Base-by-base conservation (phyloP, 2,329 filamentous ascomycete species). In the Fusarium continuum region DNA sequence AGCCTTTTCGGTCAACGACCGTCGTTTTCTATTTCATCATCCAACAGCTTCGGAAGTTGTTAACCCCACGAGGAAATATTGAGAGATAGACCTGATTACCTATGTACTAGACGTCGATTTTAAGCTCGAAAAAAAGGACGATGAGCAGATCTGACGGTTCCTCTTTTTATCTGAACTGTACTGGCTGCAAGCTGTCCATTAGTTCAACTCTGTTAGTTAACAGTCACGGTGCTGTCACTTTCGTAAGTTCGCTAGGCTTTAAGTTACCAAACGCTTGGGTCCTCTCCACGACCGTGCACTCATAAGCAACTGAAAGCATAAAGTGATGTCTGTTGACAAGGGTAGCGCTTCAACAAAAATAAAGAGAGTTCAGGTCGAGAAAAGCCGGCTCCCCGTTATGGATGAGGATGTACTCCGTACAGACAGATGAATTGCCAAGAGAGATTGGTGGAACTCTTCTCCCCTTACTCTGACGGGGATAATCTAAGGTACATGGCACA, bases 241-340 rank as follows among this genome's bases (percentile, higher is more conserved):
- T 29, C 20, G 22, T 26, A 17, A 40, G 29, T 34, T 47, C 11
- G 29, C 32, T 46, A 34, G 40, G 47, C 22, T 54, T 60, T 60
- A n/a, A n/a, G n/a, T n/a, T n/a, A 60, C 52, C 56, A 52, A 45
- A 32, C 34, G 48, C 48, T 32, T 64, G 61, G 61, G 48, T 48
- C 38, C 26, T 29, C 20, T 48, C 19, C 13, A 23, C 20, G 13
- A 19, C 19, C 31, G n/a, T 23, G 25, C 35, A 14, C 17, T 28
- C 26, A 25, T n/a, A 28, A 28, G 16, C 28, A 32, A 25, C 22
- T 48, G 14, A 38, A 20, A 52, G 14, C 22, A 32, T 25, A 32
- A 54, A 31, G 51, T 25, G 28, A 34, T 56, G 39, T 23, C 19
- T 13, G 19, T 28, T 26, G 32, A 19, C 55, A 47, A 35, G 40